Percentiles rank a stretch among this genome's conserved stretches.
phyloP scores from a whole-genome alignment of 192 early-diverging fungal species.

The Linnemannia hyalina region DNA sequence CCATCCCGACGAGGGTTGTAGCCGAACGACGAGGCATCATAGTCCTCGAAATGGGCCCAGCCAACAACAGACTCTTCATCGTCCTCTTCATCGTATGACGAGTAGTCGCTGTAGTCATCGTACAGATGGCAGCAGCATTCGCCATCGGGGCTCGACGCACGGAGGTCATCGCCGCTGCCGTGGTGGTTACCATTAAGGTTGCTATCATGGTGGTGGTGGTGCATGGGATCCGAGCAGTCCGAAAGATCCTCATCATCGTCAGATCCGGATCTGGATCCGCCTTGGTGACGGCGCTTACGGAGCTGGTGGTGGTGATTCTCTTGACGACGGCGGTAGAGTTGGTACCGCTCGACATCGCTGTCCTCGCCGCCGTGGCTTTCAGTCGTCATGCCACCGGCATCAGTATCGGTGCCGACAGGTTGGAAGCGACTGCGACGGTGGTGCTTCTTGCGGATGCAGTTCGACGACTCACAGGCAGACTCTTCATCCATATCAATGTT shows the following conservation, averaged over 20 bases:
- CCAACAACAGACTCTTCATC: slow-evolving; percentile 43
- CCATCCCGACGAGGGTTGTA: slow-evolving; percentile 50
- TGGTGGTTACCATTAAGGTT: slow-evolving; percentile 5
- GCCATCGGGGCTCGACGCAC: slow-evolving; percentile 31
- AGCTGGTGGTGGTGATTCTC: slow-evolving; percentile 4
- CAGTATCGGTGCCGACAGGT: slow-evolving; percentile 38
- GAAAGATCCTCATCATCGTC: slow-evolving; percentile 31
- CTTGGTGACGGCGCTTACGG: background rate
- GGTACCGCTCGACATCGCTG: slow-evolving; percentile 49
- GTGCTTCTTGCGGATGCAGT: slow-evolving; percentile 44
- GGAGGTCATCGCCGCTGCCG: background rate
- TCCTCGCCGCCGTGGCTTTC: slow-evolving; percentile 24
- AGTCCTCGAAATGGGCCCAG: slow-evolving; percentile 54
- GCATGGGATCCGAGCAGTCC: slow-evolving; percentile 40
- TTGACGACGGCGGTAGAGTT: slow-evolving; percentile 15
- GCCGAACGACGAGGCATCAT: slow-evolving; percentile 41
- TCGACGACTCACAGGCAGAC: slow-evolving; percentile 45
- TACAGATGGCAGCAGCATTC: slow-evolving; percentile 49
- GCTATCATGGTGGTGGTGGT: slow-evolving; percentile 12
- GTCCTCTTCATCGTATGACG: slow-evolving; percentile 27
- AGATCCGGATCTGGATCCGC: background rate
- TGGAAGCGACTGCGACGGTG: slow-evolving; percentile 13
- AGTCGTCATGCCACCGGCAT: slow-evolving; percentile 1
- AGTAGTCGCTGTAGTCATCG: slow-evolving; percentile 42
- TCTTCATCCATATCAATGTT: slow-evolving; percentile 34